A percentile compares a stretch with the other conserved stretches of the same genome.
phyloP scores from a whole-genome alignment of 345 rosid species.

The Mercurialis annua region DNA sequence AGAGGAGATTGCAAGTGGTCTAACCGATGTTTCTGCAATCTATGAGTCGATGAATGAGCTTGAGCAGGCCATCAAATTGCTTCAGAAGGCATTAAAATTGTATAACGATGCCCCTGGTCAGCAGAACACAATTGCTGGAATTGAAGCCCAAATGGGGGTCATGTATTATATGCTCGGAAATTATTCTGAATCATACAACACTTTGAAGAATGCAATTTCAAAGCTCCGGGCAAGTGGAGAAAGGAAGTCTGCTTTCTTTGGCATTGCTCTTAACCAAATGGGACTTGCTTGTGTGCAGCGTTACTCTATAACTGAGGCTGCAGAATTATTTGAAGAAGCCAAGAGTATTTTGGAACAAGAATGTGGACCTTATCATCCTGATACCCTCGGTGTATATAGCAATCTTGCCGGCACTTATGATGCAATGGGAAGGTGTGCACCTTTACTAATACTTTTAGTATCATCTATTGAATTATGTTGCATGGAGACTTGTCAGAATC shows the following conservation, averaged over 20 bases:
- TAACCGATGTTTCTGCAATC: constrained; percentile 78
- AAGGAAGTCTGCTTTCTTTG: constrained; percentile 74
- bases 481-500: too few species aligned
- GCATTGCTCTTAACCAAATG: constrained; percentile 85
- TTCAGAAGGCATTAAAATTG: constrained; percentile 61
- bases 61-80: constrained; percentile 60
- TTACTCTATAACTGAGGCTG: constrained; percentile 75
- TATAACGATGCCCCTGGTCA: constrained; percentile 63
- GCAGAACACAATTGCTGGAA: constrained; percentile 76
- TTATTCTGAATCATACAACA: constrained; percentile 60
- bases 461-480: neutral
- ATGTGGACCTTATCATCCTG: constrained; percentile 84
- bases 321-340: constrained; percentile 85
- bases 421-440: constrained; percentile 88
- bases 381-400: constrained; percentile 85
- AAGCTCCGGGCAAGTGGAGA: constrained; percentile 79
- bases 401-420: constrained; percentile 96
- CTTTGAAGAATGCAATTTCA: constrained; percentile 57
- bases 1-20: constrained; percentile 83
- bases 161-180: constrained; percentile 81
- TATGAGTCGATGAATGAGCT: constrained; percentile 82
- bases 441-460: neutral
- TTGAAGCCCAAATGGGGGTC: constrained; percentile 94
- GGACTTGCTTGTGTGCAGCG: constrained; percentile 82
- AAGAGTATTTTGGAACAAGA: constrained; percentile 72